These are phyloP conservation scores for Triticum turgidum DNA, from an alignment of 176 grass and related monocot genomes.

Conservation along the genomic window DNA sequence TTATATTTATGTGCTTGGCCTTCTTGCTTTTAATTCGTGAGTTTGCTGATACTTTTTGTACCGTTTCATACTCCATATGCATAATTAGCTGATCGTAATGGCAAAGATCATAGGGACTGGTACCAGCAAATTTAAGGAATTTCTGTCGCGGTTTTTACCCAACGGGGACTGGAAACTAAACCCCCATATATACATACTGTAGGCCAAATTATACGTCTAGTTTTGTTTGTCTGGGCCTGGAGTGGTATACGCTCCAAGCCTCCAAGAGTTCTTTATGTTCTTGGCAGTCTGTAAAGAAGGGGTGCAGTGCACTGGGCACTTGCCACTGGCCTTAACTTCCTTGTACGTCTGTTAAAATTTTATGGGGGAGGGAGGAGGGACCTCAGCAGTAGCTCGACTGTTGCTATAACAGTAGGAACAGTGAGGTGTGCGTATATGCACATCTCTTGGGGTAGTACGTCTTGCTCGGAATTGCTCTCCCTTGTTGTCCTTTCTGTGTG, in stretches of 20 bases:
- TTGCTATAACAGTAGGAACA: slow-evolving; percentile 42
- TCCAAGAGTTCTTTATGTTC: slow-evolving; percentile 56
- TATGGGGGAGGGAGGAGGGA: slow-evolving; percentile 40
- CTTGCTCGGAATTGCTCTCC: slow-evolving; percentile 16
- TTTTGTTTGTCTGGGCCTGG: slow-evolving; percentile 55
- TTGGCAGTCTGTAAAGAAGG: slow-evolving; percentile 63
- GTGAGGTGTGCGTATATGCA: slow-evolving; percentile 28
- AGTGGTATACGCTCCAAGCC: slow-evolving; percentile 43
- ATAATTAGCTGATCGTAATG: slow-evolving; percentile 20
- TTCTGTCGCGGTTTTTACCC: slow-evolving; percentile 29
- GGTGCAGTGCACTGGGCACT: slow-evolving; percentile 15
- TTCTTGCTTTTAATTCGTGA: slow-evolving; percentile 36
- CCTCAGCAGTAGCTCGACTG: slow-evolving; percentile 46
- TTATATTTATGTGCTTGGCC: slow-evolving; percentile 16
- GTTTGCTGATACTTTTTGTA: slow-evolving; percentile 23
- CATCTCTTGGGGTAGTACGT: slow-evolving; percentile 24
- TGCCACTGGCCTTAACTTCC: slow-evolving; percentile 48
- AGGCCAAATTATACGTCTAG: slow-evolving; percentile 44
- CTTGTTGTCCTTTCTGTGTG: slow-evolving; percentile 49
- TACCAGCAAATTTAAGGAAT: neutral
- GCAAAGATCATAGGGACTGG: neutral
- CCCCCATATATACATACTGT: slow-evolving; percentile 8
- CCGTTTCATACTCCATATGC: slow-evolving; percentile 2
- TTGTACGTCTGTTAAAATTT: slow-evolving; percentile 68
- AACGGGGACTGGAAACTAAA: slow-evolving; percentile 31